Conservation (phyloP, 2,329 filamentous ascomycete species). For the Trichoderma afroharzianum region DNA sequence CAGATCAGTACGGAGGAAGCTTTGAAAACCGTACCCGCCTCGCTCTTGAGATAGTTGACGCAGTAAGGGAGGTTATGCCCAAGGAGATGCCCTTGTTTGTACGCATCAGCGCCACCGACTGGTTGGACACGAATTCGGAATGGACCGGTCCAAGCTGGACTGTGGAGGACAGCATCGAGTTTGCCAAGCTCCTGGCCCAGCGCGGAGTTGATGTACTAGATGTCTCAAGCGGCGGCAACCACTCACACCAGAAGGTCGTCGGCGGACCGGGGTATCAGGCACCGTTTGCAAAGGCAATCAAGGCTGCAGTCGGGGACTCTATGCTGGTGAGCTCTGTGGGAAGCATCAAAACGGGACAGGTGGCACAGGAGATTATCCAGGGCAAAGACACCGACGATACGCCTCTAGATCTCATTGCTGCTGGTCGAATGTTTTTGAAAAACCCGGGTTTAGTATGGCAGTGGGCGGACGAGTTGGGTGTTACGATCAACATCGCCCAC, state of each 20-base stretch:
- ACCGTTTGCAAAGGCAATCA: conserved; percentile 65
- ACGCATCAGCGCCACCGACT: conserved; percentile 70
- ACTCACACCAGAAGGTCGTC: conserved; percentile 48
- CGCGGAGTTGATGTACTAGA: conserved; percentile 73
- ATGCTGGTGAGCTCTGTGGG: conserved; percentile 46
- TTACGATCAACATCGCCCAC: conserved; percentile 44
- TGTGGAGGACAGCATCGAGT: conserved; percentile 57
- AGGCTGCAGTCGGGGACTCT: conserved; percentile 64
- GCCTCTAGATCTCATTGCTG: conserved; percentile 45
- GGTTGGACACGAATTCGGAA: conserved; percentile 60
- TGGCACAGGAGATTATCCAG: conserved; percentile 46
- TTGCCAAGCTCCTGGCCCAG: conserved; percentile 61
- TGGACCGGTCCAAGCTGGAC: conserved; percentile 61
- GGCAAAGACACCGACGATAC: conserved; percentile 20
- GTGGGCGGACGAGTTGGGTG: conserved; percentile 52
- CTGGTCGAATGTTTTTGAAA: conserved; percentile 55
- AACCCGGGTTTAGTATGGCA: conserved; percentile 55
- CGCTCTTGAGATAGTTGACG: conserved; percentile 62
- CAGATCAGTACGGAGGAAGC: conserved; percentile 62
- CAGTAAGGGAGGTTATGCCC: conserved; percentile 60
- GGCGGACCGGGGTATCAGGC: conserved; percentile 66
- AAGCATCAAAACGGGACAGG: conserved; percentile 40
- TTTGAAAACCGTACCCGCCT: conserved; percentile 71
- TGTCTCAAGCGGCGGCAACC: conserved; percentile 64
- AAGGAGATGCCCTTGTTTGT: conserved; percentile 67